These are phyloP conservation scores for Xerocomellus amylosporus DNA, from an alignment of 768 basidiomycete genomes.

Conservation along the genomic window DNA sequence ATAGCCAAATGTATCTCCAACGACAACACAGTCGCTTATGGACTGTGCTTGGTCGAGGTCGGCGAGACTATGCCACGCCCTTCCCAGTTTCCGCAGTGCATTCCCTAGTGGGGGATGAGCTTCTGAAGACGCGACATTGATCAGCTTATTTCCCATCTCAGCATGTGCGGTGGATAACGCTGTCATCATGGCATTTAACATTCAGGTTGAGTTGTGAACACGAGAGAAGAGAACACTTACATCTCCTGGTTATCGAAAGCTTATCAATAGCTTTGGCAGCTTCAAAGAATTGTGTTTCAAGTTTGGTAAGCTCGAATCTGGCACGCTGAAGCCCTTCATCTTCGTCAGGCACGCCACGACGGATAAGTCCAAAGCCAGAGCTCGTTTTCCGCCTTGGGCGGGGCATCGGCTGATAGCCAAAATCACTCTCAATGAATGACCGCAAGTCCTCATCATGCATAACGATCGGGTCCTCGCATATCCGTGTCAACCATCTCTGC, in stretches of 20 bases:
- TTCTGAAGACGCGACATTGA: constrained; percentile 88
- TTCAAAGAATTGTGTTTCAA: constrained; percentile 91
- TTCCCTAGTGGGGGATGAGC: constrained; percentile 79
- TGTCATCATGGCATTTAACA: constrained; percentile 30
- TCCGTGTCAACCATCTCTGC: constrained; percentile 89
- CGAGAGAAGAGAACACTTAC: constrained; percentile 39
- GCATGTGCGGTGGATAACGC: constrained; percentile 75
- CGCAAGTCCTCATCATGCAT: constrained; percentile 90
- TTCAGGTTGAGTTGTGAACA: neutral
- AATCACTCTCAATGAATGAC: constrained; percentile 95
- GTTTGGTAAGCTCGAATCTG: constrained; percentile 85
- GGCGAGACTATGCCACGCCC: constrained; percentile 82
- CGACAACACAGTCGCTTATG: constrained; percentile 89
- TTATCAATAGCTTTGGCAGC: constrained; percentile 89
- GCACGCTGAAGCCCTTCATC: constrained; percentile 91
- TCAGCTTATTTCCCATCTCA: constrained; percentile 91
- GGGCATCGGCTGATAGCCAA: constrained; percentile 89
- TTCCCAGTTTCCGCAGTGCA: constrained; percentile 81
- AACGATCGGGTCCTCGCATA: constrained; percentile 90
- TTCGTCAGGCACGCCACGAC: constrained; percentile 84
- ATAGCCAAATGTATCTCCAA: constrained; percentile 96
- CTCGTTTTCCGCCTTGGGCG: constrained; percentile 68
- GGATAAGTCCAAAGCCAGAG: constrained; percentile 73
- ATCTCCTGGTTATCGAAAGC: constrained; percentile 73
- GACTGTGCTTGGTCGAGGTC: constrained; percentile 90